Evolutionary conservation across 495 filamentous ascomycete genomes (phyloP).

Genomic region (Xylona heveae): DNA sequence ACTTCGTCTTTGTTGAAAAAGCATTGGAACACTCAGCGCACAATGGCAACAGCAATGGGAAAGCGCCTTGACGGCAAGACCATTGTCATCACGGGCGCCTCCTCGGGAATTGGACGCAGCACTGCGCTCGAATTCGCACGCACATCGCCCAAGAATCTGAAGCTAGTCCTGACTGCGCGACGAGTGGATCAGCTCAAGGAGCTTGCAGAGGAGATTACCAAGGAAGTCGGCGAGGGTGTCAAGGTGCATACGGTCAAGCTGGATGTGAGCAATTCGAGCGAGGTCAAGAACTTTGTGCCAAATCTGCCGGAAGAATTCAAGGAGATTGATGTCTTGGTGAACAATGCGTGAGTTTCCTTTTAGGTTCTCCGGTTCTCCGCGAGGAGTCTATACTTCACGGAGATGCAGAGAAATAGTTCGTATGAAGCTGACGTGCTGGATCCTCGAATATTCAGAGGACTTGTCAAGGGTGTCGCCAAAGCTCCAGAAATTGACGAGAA

Average conservation of each 20-base stretch:
- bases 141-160: constrained; percentile 59
- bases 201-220: constrained; percentile 54
- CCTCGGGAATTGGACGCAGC: constrained; percentile 74
- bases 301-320: constrained; percentile 62
- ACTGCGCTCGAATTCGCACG: constrained; percentile 84
- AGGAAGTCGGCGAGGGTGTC: constrained; percentile 63
- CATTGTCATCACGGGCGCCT: constrained; percentile 79
- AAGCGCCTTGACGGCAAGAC: constrained; percentile 90
- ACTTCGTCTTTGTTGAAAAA: neutral
- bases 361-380: too few species aligned
- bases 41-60: constrained; percentile 58
- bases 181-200: constrained; percentile 58
- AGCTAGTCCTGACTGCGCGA: constrained; percentile 71
- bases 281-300: constrained; percentile 53
- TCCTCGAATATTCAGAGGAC: constrained; percentile 42
- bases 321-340: constrained; percentile 78
- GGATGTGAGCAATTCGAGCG: constrained; percentile 64
- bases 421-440: neutral
- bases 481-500: constrained; percentile 64
- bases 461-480: constrained; percentile 73
- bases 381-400: too few species aligned
- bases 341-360: constrained; percentile 63
- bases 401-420: too few species aligned
- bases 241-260: constrained; percentile 63
- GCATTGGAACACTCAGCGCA: constrained; percentile 4